Evolutionary conservation across 2,329 filamentous ascomycete species (phyloP), one percentile per base, ranked within the genome.

Genomic region (Stachybotrys echinatus): DNA sequence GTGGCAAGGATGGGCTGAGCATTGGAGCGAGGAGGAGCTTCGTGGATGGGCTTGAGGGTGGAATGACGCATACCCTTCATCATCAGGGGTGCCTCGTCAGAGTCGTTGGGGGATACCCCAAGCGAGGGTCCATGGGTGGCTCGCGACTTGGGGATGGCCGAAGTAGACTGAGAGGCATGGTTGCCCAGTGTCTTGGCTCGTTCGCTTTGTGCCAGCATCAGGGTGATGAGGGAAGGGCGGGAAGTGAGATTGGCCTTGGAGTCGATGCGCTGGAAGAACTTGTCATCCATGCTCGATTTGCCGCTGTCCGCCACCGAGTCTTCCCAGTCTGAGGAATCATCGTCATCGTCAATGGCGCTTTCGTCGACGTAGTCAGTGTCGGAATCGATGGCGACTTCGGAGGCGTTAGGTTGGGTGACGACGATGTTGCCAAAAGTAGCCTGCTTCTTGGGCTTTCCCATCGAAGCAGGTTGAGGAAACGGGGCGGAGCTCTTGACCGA

Each of bases 191-290:
- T 84, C 61, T 76, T 78, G 45, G 85, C 80, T 47, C 88, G 85
- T 66, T 89, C 86, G 56, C 83, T 86, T 63, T 95, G 85, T 12
- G 75, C 87, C 65, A 99, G 84, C 77, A 92, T 87, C 48, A 92
- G 84, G 1, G 92, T 96, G 57, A 99, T 86, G 39, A 97, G 81
- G 2, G 92, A 97, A 47, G 88, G 86, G 45, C 89, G 84, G 2
- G 92, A 95, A 3, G 88, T 86, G 22, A 97, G 76, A 62, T 96
- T 89, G 7, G 85, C 83, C 66, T 85, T 85, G 39, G 92, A 96
- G 66, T 96, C 89, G 45, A 97, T 91, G 8, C 94, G 87, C 67
- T 92, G 85, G 78, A 99, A 99, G 60, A 90, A 77, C 61, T 83
- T 85, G 53, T 94, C 87, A 54, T 94, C 88, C 47, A 91, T 79